Evolutionary conservation across 1,139 yeast genomes (phyloP).

Genomic region (Trichomonascaceae sp.): DNA sequence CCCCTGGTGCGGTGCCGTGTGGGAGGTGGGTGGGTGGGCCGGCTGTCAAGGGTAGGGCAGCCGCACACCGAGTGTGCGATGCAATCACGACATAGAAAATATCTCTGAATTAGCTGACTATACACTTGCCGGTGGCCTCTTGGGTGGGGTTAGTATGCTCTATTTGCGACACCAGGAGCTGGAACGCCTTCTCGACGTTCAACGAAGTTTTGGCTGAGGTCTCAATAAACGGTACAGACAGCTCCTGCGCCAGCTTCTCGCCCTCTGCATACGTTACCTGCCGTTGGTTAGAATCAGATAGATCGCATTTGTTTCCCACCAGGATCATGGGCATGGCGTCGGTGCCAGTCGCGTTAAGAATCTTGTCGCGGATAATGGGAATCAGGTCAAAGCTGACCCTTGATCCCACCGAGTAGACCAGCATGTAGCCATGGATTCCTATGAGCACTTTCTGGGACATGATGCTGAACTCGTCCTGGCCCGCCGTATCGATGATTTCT

Average conservation of each 20-base stretch:
- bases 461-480: constrained; percentile 77
- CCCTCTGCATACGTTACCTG: constrained; percentile 62
- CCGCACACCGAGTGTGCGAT: no score
- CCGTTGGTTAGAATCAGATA: constrained; percentile 38
- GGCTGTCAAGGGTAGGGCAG: no score
- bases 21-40: no score
- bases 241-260: constrained; percentile 43
- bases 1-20: no score
- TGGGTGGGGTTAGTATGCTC: constrained; percentile 50
- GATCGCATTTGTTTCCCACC: constrained; percentile 76
- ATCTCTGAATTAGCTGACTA: no score
- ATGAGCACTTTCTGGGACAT: constrained; percentile 73
- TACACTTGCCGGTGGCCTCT: no score
- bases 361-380: constrained; percentile 70
- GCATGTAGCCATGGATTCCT: constrained; percentile 74
- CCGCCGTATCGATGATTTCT: constrained; percentile 87
- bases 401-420: constrained; percentile 74
- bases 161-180: constrained; percentile 54
- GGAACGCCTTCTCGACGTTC: constrained; percentile 56
- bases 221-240: constrained; percentile 59
- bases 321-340: constrained; percentile 67
- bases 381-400: constrained; percentile 69
- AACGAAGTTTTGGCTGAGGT: constrained; percentile 69
- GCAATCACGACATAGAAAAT: no score
- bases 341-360: constrained; percentile 61